Evolutionary conservation across 2,329 filamentous ascomycete genomes (phyloP), one percentile per base, ranked within the genome.

Genomic region (Colletotrichum incanum): DNA sequence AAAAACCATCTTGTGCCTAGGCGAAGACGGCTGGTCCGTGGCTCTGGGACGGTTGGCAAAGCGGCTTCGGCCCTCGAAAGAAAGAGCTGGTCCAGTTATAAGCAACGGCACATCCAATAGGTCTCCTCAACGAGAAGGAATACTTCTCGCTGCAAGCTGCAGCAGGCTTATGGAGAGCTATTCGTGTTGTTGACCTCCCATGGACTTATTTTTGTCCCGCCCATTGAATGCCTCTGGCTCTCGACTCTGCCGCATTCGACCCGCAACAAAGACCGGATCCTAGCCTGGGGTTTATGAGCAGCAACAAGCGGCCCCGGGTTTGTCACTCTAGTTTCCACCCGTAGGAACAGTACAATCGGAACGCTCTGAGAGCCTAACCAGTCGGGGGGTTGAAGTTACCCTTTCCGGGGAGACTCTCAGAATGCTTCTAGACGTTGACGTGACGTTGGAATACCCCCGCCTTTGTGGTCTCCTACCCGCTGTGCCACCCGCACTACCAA

Each of bases 381-480:
- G 45, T 39, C 12, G n/a, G 45, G 45, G 39, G 28, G 34, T 41
- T 41, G 58, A 47, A 60, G 23, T 58, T 18, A 5, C 31, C 5
- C 60, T 50, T 26, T 11, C 28, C 20, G 50, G 23, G 26, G 4
- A 56, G 39, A 28, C 41, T 58, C 50, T 8, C 23, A 47, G 61
- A 16, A 54, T 43, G 9, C 16, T 47, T 34, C 31, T 45, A 2
- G 34, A 23, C 43, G 43, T 49, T 20, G 23, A n/a, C 39, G 56
- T 45, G 34, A 20, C 45, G 64, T 50, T 64, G 37, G 41, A 45
- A 50, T 56, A 62, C 56, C 64, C 64, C 64, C 68, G 68, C 64
- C 64, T 62, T 68, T 12, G 64, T 50, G 47, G 16, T 34, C 39
- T 26, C 56, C 20, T 28, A 52, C 68, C 68, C 58, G 68, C 64